Evolutionary conservation across 2,329 filamentous ascomycete genomes (phyloP), one percentile per base, ranked within the genome.

Genomic region (Fusarium nelsonii): DNA sequence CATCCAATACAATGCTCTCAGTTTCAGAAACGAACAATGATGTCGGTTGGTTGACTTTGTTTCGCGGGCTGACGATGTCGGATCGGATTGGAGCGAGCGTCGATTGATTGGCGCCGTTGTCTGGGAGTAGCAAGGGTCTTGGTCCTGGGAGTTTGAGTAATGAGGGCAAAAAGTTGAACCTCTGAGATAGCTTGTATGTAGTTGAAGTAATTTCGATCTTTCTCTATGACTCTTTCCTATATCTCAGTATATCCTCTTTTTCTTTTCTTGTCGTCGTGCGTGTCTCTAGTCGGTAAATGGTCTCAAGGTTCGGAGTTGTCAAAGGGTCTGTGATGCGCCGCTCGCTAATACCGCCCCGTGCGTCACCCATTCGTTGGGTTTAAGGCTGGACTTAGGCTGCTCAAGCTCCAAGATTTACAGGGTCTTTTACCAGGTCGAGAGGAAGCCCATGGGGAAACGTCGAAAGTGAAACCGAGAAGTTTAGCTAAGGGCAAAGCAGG

Each of bases 91-190:
- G 54, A 66, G 64, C 56, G 48, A 59, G 62, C 57, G 63, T 64
- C 53, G 45, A 71, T 60, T 71, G 68, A 71, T 74, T 73, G 70
- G 72, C 65, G 68, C 70, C 65, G 72, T 59, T 49, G 71, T 73
- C 62, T 65, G 63, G 68, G 70, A 74, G 46, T 51, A 60, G 48
- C 68, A 63, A 70, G 69, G 71, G 59, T 70, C 54, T 51, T 59
- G 65, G 68, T 71, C 71, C 68, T 57, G 14, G 23, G 15, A 51
- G 34, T 18, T 50, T 59, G 51, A 44, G 40, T 18, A 30, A 40
- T 46, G 56, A 40, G 33, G n/a, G 28, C 37, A 26, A 52, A 43
- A 46, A 54, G 32, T 37, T 41, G 43, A 28, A 34, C 26, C 26
- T 28, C 30, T 26, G 44, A 16, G 23, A 41, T 11, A 45, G 18